Evolutionary conservation across 192 early-diverging fungal genomes (phyloP), one percentile per base, ranked within the genome.

Genomic region (Coemansia sp.): DNA sequence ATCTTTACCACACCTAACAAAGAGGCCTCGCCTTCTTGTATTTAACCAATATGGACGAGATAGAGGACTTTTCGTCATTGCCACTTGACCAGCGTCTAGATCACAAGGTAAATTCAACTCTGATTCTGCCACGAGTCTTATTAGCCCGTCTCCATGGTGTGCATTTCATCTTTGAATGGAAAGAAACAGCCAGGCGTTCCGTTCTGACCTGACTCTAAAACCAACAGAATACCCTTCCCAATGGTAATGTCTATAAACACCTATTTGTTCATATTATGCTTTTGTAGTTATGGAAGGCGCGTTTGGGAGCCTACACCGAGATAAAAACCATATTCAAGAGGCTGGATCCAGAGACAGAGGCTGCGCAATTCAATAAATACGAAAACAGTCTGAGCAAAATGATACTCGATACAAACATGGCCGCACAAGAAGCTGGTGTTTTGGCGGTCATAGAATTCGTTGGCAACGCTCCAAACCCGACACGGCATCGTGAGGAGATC

Each of bases 201-300:
- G 49, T 52, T 52, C 21, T 52, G 5, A 11, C 37, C 32, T 21
- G n/a, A 37, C 45, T 21, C 10, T 52, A 39, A 46, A 57, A 22
- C 1, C 15, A 64, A 64, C 36, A 4, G 21, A 52, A 19, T 9
- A 6, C 12, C 18, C 19, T 22, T 52, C 21, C 19, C 49, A 52
- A 18, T 8, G 49, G 9, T 26, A 4, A 1, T 22, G 49, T 8
- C 21, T 48, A 12, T 48, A 15, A 7, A 32, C 32, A 32, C n/a
- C 5, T 46, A 1, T 11, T n/a, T 32, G 16, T 8, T 22, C 49
- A 22, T 0, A 52, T 52, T 52, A 21, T 52, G 21, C 49, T 7
- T 52, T 36, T 16, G 12, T 73, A 97, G 97, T 79, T 87, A 41
- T 99, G 97, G 97, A 98, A 99, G 76, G 96, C 92, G 39, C 90